Base-by-base conservation (phyloP, 2,329 filamentous ascomycete genomes). In the Aspergillus ruber region DNA sequence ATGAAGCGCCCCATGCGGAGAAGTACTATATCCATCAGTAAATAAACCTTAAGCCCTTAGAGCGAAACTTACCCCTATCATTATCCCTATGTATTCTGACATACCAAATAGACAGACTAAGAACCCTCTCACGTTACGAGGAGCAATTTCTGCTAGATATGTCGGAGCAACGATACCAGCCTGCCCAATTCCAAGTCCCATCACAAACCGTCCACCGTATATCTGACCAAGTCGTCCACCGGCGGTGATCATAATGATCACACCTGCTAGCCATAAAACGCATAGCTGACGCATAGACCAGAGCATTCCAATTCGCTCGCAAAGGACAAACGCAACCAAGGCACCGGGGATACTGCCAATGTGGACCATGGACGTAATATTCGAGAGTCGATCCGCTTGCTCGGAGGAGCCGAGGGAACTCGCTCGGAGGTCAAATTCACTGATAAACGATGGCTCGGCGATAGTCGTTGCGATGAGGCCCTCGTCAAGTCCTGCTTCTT, bases 111-210 rank as follows among this genome's bases (percentile, higher is more conserved):
- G 42, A 10, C 48, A 48, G 4, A 57, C 53, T 27, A 59, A 29
- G 41, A 91, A 80, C 7, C 88, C 88, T 40, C 84, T 81, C 58
- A 84, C 78, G 12, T 76, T 70, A 0, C 80, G 80, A 1, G 90
- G 90, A 0, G 89, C 83, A 18, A 94, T 78, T 67, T 95, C 90
- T 42, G 86, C 88, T 59, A 96, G 89, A 72, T 94, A 95, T 7
- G 95, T 77, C 0, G 90, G 90, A 1, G 90, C 88, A 23, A 94
- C 85, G 20, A 95, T 90, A 1, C 89, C 89, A 1, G 88, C 81
- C 27, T 65, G 56, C 6, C 65, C 63, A 29, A 65, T 59, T 2
- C 64, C 64, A 3, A 68, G 44, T 2, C 65, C 64, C 44, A 60
- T 58, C 9, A 68, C 56, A 33, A 66, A 63, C 4, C 63, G 55